Conservation (phyloP, 345 rosid species). For the Ceriops tagal region DNA sequence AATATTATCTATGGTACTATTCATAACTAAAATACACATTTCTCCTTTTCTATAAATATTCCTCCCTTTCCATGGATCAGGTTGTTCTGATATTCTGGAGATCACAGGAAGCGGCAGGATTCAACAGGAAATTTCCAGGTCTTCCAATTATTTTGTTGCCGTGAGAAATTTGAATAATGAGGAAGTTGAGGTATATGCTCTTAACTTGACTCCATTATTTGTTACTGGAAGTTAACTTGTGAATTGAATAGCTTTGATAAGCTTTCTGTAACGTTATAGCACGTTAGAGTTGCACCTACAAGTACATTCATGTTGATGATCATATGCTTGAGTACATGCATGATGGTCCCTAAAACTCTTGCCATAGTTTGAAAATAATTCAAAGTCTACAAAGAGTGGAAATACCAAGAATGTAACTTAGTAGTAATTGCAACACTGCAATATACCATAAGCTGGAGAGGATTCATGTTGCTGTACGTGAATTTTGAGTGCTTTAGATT, state of each 20-base stretch:
- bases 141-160: conserved; percentile 49
- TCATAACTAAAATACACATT: neutral
- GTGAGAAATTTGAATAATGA: conserved; percentile 47
- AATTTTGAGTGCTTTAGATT: neutral
- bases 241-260: neutral
- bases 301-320: neutral
- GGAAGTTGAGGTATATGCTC: conserved; percentile 45
- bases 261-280: neutral
- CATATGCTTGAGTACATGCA: neutral
- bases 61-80: neutral
- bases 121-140: conserved; percentile 35
- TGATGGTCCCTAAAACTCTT: no score
- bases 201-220: neutral
- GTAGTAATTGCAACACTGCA: no score
- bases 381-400: no score
- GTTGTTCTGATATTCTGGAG: conserved; percentile 3
- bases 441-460: neutral
- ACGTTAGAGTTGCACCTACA: neutral
- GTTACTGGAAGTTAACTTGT: neutral
- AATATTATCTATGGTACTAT: conserved; percentile 42
- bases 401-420: no score
- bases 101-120: conserved; percentile 48
- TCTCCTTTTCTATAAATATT: neutral
- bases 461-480: neutral
- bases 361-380: no score